Evolutionary conservation across 352 stramenopile species (phyloP).

Genomic region (Phytophthora kernoviae): DNA sequence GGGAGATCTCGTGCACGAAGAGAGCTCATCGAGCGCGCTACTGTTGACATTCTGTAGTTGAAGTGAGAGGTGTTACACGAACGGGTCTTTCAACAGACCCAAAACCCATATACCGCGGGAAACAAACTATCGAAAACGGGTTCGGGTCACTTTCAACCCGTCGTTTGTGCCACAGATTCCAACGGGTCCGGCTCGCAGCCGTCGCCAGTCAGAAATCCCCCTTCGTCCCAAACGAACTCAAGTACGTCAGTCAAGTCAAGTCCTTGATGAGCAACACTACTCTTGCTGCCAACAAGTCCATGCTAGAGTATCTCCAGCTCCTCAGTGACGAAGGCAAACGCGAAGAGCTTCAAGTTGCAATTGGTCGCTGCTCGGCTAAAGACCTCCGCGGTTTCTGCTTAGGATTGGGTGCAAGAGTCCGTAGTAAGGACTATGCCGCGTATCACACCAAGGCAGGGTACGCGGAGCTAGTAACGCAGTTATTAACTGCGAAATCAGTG

Average conservation of each 20-base stretch:
- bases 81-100: too few relatives aligned
- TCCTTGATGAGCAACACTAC: neutral
- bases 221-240: neutral
- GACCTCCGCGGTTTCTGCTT: neutral
- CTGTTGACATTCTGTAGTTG: too few relatives aligned
- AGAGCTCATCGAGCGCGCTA: too few relatives aligned
- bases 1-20: too few relatives aligned
- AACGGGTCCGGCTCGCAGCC: neutral
- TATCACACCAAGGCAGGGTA: slow-evolving; percentile 3
- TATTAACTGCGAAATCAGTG: neutral
- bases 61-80: too few relatives aligned
- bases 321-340: neutral
- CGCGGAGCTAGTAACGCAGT: neutral
- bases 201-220: neutral
- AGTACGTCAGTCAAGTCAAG: neutral
- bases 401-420: neutral
- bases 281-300: neutral
- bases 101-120: too few relatives aligned
- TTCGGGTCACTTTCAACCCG: too few relatives aligned
- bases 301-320: neutral
- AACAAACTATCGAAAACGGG: too few relatives aligned
- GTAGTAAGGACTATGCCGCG: neutral
- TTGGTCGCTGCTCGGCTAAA: neutral
- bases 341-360: neutral
- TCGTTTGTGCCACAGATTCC: too few relatives aligned